Evolutionary conservation across 83 land plant genomes (phyloP).

Genomic region (Picea abies): DNA sequence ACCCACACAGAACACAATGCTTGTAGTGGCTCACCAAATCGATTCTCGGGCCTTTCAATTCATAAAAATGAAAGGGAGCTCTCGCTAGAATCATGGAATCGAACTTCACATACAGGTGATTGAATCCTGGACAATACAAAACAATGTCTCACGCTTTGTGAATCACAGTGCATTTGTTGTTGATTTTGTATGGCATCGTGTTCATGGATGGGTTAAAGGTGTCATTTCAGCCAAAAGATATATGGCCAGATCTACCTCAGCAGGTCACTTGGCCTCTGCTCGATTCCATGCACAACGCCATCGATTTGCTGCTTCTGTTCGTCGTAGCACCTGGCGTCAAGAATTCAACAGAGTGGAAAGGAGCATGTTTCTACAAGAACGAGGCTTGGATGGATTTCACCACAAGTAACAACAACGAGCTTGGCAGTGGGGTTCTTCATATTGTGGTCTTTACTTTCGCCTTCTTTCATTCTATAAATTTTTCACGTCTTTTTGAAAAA

Average conservation of each 20-base stretch:
- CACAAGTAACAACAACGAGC: conserved; percentile 19
- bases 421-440: conserved; percentile 72
- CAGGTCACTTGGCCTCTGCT: conserved; percentile 52
- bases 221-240: conserved; percentile 31
- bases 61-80: no score
- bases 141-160: no score
- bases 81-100: no score
- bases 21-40: no score
- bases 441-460: conserved; percentile 37
- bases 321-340: conserved; percentile 48
- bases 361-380: conserved; percentile 75
- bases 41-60: no score
- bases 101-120: no score
- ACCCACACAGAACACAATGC: no score
- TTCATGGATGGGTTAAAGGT: background rate
- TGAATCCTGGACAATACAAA: no score
- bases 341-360: conserved; percentile 53
- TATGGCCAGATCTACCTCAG: conserved; percentile 45
- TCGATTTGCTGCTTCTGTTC: conserved; percentile 59
- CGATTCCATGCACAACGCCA: conserved; percentile 33
- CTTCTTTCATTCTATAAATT: background rate
- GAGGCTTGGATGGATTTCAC: conserved; percentile 66
- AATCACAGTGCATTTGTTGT: no score
- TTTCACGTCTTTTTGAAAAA: background rate
- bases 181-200: no score